phyloP scores from a whole-genome alignment of 129 eudicot species.

The Artemisia argyi region DNA sequence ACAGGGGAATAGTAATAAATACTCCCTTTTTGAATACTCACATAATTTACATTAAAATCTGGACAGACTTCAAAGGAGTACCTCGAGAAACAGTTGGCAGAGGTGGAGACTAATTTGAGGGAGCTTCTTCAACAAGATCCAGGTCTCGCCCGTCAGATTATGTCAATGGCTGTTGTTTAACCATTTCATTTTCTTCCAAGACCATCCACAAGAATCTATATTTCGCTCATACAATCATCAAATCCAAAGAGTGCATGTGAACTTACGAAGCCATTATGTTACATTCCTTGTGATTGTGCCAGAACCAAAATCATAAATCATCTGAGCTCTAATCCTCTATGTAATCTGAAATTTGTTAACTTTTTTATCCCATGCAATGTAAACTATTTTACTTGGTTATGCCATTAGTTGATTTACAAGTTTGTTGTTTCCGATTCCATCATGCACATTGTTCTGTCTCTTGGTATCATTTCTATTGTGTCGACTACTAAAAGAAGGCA shows the following conservation, averaged over 20 bases:
- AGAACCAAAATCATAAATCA: slow-evolving; percentile 6
- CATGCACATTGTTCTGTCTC: too few species aligned
- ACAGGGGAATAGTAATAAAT: too few species aligned
- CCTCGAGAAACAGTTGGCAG: slow-evolving; percentile 86
- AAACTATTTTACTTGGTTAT: neutral
- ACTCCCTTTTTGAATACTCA: neutral
- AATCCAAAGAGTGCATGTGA: neutral
- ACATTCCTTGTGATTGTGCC: slow-evolving; percentile 8
- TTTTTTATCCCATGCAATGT: neutral
- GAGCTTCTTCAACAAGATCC: slow-evolving; percentile 98
- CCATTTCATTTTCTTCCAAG: neutral
- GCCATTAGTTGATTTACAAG: neutral
- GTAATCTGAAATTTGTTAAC: neutral
- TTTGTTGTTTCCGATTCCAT: neutral
- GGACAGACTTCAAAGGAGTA: slow-evolving; percentile 87
- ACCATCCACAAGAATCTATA: neutral
- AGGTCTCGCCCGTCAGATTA: slow-evolving; percentile 91
- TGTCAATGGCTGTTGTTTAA: slow-evolving; percentile 81
- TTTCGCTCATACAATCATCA: neutral
- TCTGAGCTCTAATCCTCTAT: neutral
- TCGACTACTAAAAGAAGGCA: too few species aligned
- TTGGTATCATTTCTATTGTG: too few species aligned
- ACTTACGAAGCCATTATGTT: neutral
- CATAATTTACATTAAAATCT: neutral
- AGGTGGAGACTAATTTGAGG: slow-evolving; percentile 76